These are phyloP conservation scores for Pezicula carpinea DNA, from an alignment of 2,329 filamentous ascomycete genomes.

Conservation along the genomic window DNA sequence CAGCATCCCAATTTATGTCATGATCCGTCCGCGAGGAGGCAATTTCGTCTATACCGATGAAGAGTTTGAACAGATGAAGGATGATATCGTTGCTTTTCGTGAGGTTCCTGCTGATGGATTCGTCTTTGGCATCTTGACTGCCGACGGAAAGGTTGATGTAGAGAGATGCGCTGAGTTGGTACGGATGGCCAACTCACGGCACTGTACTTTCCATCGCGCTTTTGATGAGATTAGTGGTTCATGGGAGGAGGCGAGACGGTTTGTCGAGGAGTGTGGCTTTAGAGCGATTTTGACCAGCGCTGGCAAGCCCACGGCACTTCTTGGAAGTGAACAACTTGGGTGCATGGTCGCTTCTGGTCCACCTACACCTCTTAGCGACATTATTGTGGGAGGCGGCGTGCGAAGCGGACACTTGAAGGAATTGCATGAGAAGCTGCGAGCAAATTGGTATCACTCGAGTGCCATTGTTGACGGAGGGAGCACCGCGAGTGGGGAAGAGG, in stretches of 20 bases:
- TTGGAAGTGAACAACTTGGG: slow-evolving; percentile 15
- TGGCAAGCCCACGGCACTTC: slow-evolving; percentile 18
- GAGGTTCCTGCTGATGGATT: slow-evolving; percentile 37
- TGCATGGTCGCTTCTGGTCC: slow-evolving; percentile 22
- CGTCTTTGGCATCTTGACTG: slow-evolving; percentile 44
- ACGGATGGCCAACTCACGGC: slow-evolving; percentile 30
- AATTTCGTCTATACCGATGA: slow-evolving; percentile 37
- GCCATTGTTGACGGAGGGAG: slow-evolving; percentile 32
- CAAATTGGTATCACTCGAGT: slow-evolving; percentile 39
- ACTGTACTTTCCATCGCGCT: slow-evolving; percentile 51
- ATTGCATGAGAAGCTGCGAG: slow-evolving; percentile 27
- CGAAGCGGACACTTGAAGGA: slow-evolving; percentile 36
- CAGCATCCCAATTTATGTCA: slow-evolving; percentile 41
- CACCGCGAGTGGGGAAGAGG: slow-evolving; percentile 21
- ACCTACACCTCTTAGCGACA: slow-evolving; percentile 11
- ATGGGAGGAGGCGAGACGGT: slow-evolving; percentile 8
- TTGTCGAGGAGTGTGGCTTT: slow-evolving; percentile 35
- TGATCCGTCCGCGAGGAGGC: slow-evolving; percentile 46
- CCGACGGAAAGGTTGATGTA: slow-evolving; percentile 32
- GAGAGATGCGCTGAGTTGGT: slow-evolving; percentile 38
- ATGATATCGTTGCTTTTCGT: slow-evolving; percentile 32
- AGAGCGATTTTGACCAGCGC: slow-evolving; percentile 44
- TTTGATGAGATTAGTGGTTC: slow-evolving; percentile 37
- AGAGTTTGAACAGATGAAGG: slow-evolving; percentile 41
- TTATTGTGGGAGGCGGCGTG: slow-evolving; percentile 49